phyloP scores from a whole-genome alignment of 129 eudicot species.

The Apium graveolens region DNA sequence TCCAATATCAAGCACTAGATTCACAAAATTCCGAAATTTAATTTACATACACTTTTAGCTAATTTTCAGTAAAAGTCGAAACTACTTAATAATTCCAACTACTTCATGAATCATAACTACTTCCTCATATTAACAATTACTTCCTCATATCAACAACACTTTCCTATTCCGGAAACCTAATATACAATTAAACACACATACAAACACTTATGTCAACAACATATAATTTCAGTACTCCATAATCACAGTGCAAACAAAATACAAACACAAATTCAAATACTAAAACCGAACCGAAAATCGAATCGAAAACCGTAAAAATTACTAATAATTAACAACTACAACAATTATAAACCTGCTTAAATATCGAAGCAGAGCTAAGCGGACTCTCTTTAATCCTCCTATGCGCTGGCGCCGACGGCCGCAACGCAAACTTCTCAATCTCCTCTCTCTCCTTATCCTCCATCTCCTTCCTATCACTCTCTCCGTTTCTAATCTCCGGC shows the following conservation, averaged over 20 bases:
- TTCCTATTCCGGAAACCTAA: neutral
- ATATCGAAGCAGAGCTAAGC: constrained; percentile 88
- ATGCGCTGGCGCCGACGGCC: constrained; percentile 87
- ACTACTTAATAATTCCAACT: neutral
- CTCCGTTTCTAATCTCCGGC: constrained; percentile 12
- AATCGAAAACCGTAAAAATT: neutral
- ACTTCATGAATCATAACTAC: neutral
- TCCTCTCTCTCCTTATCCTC: constrained; percentile 10
- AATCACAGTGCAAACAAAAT: neutral
- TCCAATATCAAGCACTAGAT: neutral
- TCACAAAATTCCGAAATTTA: neutral
- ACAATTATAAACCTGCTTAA: constrained; percentile 53
- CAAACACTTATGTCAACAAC: neutral
- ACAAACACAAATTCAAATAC: neutral
- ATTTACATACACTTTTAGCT: neutral
- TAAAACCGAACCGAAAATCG: neutral
- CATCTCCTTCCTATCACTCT: constrained; percentile 18
- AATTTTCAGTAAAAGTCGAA: neutral
- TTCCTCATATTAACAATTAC: neutral
- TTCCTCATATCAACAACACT: neutral
- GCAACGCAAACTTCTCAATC: constrained; percentile 30
- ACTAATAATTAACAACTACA: neutral
- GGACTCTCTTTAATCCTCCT: constrained; percentile 72
- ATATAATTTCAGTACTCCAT: neutral
- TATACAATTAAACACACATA: neutral